Evolutionary conservation across 352 stramenopile genomes (phyloP).

Genomic region (Globisporangium irregulare): DNA sequence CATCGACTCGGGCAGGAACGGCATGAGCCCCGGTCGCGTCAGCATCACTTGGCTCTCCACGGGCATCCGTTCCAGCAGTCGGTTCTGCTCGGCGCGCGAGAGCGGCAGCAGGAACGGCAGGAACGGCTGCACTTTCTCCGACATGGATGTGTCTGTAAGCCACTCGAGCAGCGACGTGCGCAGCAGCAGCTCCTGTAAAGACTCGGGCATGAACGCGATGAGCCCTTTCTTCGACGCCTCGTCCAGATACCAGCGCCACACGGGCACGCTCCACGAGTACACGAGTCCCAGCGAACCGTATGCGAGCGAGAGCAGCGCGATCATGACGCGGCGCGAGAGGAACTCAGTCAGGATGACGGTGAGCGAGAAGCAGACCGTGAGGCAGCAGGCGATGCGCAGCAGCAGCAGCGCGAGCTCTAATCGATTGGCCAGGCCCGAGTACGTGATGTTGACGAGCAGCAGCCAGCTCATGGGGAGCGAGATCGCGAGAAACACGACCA

Average conservation of each 20-base stretch:
- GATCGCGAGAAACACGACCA: conserved; percentile 61
- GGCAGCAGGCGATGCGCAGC: conserved; percentile 60
- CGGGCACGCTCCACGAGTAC: conserved; percentile 77
- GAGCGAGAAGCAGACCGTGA: conserved; percentile 60
- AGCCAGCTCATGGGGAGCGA: conserved; percentile 60
- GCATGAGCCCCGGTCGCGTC: conserved; percentile 63
- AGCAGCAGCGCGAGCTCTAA: conserved; percentile 54
- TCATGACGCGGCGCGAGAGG: conserved; percentile 65
- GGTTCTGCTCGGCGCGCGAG: conserved; percentile 59
- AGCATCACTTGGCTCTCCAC: conserved; percentile 67
- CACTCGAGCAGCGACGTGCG: conserved; percentile 77
- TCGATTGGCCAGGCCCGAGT: conserved; percentile 46
- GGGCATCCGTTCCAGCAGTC: conserved; percentile 66
- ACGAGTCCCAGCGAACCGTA: conserved; percentile 63
- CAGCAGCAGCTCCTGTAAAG: conserved; percentile 59
- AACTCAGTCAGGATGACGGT: conserved; percentile 79
- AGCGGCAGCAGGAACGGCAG: conserved; percentile 78
- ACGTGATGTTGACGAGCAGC: conserved; percentile 60
- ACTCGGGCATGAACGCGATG: conserved; percentile 56
- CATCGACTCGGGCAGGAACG: conserved; percentile 53
- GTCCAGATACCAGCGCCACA: conserved; percentile 78
- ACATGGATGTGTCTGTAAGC: conserved; percentile 74
- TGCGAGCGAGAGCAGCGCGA: conserved; percentile 59
- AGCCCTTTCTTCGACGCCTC: conserved; percentile 54
- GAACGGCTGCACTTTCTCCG: conserved; percentile 66